phyloP scores from a whole-genome alignment of 2,329 filamentous ascomycete genomes.

The Rosellinia necatrix region DNA sequence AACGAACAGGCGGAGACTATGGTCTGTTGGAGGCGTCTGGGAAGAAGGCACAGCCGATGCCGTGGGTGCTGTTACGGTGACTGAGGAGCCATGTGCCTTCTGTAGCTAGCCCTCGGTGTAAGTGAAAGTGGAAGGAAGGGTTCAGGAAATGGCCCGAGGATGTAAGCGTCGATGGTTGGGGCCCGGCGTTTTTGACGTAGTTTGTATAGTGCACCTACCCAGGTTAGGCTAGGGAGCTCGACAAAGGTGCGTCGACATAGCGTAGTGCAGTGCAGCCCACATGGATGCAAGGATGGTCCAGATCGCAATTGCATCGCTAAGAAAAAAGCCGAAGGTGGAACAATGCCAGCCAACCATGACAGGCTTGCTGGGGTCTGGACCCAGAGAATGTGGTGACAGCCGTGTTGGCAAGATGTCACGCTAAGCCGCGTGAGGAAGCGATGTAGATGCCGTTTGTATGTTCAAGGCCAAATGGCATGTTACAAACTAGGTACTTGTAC shows the following conservation, averaged over 20 bases:
- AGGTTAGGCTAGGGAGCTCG: no score
- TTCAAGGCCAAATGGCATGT: no score
- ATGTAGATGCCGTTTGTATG: no score
- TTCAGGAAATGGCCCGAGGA: constrained; percentile 1
- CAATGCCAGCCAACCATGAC: constrained; percentile 15
- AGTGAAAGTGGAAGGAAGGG: background rate
- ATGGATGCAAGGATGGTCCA: constrained; percentile 10
- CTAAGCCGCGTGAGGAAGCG: no score
- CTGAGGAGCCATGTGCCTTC: constrained; percentile 34
- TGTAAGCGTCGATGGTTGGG: background rate
- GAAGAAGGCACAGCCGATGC: constrained; percentile 34
- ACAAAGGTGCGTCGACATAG: constrained; percentile 3
- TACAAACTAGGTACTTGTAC: no score
- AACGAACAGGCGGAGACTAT: background rate
- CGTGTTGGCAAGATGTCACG: constrained; percentile 2
- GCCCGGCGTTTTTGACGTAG: constrained; percentile 9
- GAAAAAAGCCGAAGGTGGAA: constrained; percentile 12
- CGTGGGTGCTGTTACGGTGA: constrained; percentile 35
- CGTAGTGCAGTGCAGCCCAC: background rate
- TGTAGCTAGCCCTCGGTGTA: background rate
- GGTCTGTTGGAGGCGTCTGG: background rate
- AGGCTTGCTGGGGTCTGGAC: no score
- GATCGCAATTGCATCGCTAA: background rate
- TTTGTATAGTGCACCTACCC: no score
- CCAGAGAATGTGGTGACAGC: background rate